Evolutionary conservation across 2,329 filamentous ascomycete species (phyloP).

Genomic region (Fusarium nygamai): DNA sequence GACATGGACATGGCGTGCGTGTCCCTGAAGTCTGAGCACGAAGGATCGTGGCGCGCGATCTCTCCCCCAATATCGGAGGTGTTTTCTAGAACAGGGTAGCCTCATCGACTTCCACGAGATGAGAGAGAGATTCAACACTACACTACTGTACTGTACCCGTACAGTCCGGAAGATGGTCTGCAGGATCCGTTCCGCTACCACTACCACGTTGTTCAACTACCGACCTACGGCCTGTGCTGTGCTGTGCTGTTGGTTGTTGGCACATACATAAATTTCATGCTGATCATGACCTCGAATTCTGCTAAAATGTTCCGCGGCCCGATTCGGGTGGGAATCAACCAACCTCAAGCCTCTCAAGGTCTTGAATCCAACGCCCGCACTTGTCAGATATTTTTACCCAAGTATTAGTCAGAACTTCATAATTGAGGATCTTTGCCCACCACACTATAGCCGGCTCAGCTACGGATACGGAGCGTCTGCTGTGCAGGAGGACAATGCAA

Average conservation of each 20-base stretch:
- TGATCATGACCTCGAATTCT: slow-evolving; percentile 22
- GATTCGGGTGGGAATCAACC: slow-evolving; percentile 33
- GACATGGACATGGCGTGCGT: slow-evolving; percentile 1
- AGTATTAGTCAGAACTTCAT: slow-evolving; percentile 22
- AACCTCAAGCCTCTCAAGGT: background rate
- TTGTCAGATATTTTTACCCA: slow-evolving; percentile 11
- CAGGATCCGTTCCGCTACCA: slow-evolving; percentile 23
- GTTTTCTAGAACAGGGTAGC: slow-evolving; percentile 41
- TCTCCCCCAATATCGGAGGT: slow-evolving; percentile 32
- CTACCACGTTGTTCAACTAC: slow-evolving; percentile 35
- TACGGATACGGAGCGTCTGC: background rate
- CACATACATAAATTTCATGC: background rate
- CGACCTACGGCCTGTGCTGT: slow-evolving; percentile 15
- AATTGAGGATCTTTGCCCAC: slow-evolving; percentile 10
- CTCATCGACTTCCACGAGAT: slow-evolving; percentile 16
- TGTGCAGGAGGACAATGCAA: slow-evolving; percentile 1
- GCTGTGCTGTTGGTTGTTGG: background rate
- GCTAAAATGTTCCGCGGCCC: slow-evolving; percentile 37
- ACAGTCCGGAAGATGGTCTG: slow-evolving; percentile 22
- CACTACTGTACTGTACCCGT: background rate
- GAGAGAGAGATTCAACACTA: slow-evolving; percentile 4
- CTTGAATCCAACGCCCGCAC: slow-evolving; percentile 5
- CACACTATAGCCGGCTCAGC: slow-evolving; percentile 9
- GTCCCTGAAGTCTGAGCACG: slow-evolving; percentile 2
- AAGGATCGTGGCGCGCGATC: slow-evolving; percentile 37